Conservation (phyloP, 352 stramenopile species). For the Globisporangium abappressorium region DNA sequence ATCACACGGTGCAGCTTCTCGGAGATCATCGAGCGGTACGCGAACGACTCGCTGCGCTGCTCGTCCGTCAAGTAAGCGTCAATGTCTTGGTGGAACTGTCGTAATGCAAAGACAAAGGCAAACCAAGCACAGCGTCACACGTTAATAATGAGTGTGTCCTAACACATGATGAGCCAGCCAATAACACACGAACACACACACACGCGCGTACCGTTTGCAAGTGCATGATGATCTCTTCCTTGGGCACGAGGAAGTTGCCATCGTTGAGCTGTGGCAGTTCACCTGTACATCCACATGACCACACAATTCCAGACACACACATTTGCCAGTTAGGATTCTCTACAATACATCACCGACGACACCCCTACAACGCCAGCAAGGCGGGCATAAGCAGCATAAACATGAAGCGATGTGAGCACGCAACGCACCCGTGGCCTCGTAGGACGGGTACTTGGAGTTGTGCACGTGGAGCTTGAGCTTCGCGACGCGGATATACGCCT, state of each 20-base stretch:
- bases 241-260: constrained; percentile 83
- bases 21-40: constrained; percentile 77
- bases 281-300: constrained; percentile 18
- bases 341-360: no score
- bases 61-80: constrained; percentile 60
- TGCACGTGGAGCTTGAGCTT: constrained; percentile 76
- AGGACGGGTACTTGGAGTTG: constrained; percentile 80
- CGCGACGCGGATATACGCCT: constrained; percentile 81
- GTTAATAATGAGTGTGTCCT: no score
- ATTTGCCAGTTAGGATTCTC: no score
- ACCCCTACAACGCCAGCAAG: no score
- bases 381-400: no score
- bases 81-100: constrained; percentile 79
- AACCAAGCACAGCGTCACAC: neutral
- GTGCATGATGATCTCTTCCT: constrained; percentile 84
- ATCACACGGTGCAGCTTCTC: constrained; percentile 83
- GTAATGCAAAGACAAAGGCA: neutral
- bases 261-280: constrained; percentile 83
- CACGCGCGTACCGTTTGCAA: constrained; percentile 59
- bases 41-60: constrained; percentile 80
- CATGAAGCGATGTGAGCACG: neutral
- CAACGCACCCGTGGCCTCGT: constrained; percentile 66
- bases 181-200: neutral
- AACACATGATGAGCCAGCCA: neutral
- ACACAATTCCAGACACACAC: no score